Evolutionary conservation across 805 yeast species (phyloP).

Genomic region (Starmerella bombi): DNA sequence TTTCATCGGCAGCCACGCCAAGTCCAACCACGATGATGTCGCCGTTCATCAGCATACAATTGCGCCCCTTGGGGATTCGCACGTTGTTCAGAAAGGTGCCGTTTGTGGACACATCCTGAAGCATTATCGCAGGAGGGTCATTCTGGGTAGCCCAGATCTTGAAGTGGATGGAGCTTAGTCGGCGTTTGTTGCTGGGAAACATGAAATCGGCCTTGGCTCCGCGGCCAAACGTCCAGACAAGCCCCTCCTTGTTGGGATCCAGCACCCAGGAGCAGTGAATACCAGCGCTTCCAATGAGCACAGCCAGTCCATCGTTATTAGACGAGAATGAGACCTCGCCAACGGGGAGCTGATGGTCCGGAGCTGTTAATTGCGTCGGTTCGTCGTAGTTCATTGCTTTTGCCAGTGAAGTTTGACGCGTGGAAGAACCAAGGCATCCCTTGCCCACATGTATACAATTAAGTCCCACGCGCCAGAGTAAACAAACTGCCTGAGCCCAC

Average conservation of each 20-base stretch:
- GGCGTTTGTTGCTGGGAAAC: conserved; percentile 41
- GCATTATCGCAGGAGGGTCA: conserved; percentile 36
- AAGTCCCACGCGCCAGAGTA: no score
- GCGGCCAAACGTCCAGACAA: conserved; percentile 65
- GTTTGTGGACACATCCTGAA: conserved; percentile 73
- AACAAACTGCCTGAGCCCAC: no score
- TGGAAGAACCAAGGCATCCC: no score
- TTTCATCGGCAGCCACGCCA: conserved; percentile 62
- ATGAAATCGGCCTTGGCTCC: conserved; percentile 50
- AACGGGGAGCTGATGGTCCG: conserved; percentile 14
- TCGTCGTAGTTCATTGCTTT: conserved; percentile 11
- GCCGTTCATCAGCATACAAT: conserved; percentile 75
- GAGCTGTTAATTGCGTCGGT: conserved; percentile 22
- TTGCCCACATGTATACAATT: no score
- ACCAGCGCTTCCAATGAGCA: conserved; percentile 19
- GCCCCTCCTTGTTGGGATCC: conserved; percentile 7
- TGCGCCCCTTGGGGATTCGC: conserved; percentile 59
- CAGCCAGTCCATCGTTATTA: conserved; percentile 14
- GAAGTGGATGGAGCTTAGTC: conserved; percentile 66
- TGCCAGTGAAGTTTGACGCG: not conserved
- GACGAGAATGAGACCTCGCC: conserved; percentile 17
- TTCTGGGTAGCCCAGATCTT: conserved; percentile 52
- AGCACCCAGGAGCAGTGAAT: conserved; percentile 18
- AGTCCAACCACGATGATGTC: conserved; percentile 85
- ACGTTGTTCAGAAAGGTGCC: conserved; percentile 79